Percentiles rank a stretch among this genome's conserved stretches.
Evolutionary conservation across 768 basidiomycete genomes (phyloP).

Genomic region (Amanita rubescens): DNA sequence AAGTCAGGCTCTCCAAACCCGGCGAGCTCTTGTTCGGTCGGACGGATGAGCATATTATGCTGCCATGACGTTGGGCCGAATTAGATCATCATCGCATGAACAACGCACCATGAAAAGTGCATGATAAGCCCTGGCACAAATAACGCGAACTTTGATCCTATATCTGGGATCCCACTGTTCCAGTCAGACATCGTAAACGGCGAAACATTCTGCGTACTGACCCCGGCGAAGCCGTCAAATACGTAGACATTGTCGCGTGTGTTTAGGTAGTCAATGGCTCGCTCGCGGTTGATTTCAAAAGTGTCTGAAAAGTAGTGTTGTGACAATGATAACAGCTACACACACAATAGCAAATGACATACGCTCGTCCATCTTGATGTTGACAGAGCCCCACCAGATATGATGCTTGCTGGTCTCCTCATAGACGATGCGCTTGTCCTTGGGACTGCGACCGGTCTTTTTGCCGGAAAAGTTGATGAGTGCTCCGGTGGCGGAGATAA

Average conservation of each 20-base stretch:
- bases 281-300: slow-evolving; percentile 98
- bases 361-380: slow-evolving; percentile 99
- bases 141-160: slow-evolving; percentile 99
- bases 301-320: slow-evolving; percentile 69
- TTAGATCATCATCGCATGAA: slow-evolving; percentile 11
- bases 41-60: slow-evolving; percentile 99
- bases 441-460: slow-evolving; percentile 96
- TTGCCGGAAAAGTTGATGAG: slow-evolving; percentile 99
- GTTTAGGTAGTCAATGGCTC: slow-evolving; percentile 98
- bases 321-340: too few species aligned
- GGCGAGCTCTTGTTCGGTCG: slow-evolving; percentile 88
- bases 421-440: slow-evolving; percentile 99
- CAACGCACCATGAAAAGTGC: slow-evolving; percentile 91
- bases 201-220: slow-evolving; percentile 26
- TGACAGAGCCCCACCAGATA: slow-evolving; percentile 99
- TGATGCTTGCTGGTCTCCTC: slow-evolving; percentile 96
- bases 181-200: slow-evolving; percentile 8
- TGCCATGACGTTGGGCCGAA: slow-evolving; percentile 20
- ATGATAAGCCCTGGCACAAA: slow-evolving; percentile 97
- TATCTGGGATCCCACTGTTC: slow-evolving; percentile 94
- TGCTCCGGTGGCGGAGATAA: slow-evolving; percentile 93
- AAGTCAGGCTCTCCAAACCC: slow-evolving; percentile 98
- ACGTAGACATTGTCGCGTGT: slow-evolving; percentile 98
- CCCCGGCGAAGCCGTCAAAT: slow-evolving; percentile 92
- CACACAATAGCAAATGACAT: too few species aligned